phyloP scores from a whole-genome alignment of 2,329 filamentous ascomycete species.

The Alternaria sp. region DNA sequence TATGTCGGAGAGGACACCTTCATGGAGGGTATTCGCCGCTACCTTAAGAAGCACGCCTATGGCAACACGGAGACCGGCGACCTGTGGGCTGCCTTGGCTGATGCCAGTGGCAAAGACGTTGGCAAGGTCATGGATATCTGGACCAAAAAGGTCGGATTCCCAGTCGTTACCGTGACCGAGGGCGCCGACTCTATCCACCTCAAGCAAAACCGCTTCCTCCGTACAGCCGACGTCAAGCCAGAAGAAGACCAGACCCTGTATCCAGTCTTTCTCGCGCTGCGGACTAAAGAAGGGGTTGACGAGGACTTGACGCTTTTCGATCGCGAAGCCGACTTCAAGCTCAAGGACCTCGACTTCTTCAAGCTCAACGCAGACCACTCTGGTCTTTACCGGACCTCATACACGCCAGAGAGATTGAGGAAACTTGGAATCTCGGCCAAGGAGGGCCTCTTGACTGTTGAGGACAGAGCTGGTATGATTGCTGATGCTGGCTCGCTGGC shows the following conservation, averaged over 20 bases:
- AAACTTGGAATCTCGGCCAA: constrained; percentile 91
- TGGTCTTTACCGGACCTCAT: constrained; percentile 89
- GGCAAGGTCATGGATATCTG: constrained; percentile 92
- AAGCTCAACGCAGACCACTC: constrained; percentile 97
- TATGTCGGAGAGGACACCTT: constrained; percentile 93
- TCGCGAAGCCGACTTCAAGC: constrained; percentile 79
- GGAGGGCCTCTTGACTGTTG: constrained; percentile 78
- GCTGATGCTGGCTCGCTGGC: constrained; percentile 90
- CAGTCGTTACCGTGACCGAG: constrained; percentile 86
- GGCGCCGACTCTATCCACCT: constrained; percentile 77
- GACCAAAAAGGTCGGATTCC: constrained; percentile 96
- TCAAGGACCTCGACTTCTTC: constrained; percentile 86
- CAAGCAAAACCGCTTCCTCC: constrained; percentile 94
- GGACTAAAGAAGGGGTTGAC: constrained; percentile 83
- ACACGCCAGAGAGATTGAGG: constrained; percentile 80
- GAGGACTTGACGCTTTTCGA: constrained; percentile 75
- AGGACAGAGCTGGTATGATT: constrained; percentile 91
- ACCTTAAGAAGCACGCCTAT: constrained; percentile 96
- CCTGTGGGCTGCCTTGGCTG: constrained; percentile 85
- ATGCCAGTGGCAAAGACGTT: constrained; percentile 90
- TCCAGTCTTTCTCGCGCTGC: constrained; percentile 87
- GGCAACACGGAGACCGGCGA: constrained; percentile 92
- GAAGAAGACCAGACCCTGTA: constrained; percentile 90
- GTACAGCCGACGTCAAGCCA: constrained; percentile 90
- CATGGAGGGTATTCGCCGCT: constrained; percentile 87